Evolutionary conservation across 257 asterid species (phyloP).

Genomic region (Solanum arcanum): DNA sequence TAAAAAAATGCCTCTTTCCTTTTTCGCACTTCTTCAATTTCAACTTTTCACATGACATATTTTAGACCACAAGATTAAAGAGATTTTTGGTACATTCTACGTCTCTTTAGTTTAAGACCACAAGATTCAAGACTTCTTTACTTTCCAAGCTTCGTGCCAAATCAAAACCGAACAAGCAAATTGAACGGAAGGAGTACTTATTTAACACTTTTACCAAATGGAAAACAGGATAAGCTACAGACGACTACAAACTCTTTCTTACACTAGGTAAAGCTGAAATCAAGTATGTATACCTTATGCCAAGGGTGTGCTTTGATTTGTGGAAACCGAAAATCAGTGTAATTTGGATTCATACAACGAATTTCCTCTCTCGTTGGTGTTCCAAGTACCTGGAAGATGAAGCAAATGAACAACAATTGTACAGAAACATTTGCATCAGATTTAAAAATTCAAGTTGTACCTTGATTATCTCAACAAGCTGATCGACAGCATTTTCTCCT

Average conservation of each 20-base stretch:
- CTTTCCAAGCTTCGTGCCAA: neutral
- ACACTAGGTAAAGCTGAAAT: neutral
- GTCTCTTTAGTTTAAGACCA: neutral
- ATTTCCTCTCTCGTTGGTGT: constrained; percentile 94
- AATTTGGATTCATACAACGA: constrained; percentile 94
- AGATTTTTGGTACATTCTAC: neutral
- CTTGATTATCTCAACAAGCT: constrained; percentile 93
- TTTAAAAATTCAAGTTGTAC: constrained; percentile 18
- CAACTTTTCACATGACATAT: neutral
- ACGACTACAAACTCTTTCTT: neutral
- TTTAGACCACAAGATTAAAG: neutral
- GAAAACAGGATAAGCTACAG: neutral
- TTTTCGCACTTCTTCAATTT: neutral
- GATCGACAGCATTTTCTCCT: constrained; percentile 94
- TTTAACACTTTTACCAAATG: neutral
- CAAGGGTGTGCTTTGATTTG: constrained; percentile 94
- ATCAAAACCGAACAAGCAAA: neutral
- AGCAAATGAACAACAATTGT: neutral
- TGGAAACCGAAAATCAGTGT: constrained; percentile 84
- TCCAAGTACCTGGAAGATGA: constrained; percentile 72
- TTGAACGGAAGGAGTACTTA: neutral
- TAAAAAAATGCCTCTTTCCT: neutral
- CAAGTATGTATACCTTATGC: constrained; percentile 59
- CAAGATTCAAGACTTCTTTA: neutral
- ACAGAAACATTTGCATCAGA: neutral